A percentile compares a stretch with the other conserved stretches of the same genome.
These are phyloP conservation scores for Aspergillus saccharolyticus DNA, from an alignment of 495 filamentous ascomycete genomes.

Conservation along the genomic window DNA sequence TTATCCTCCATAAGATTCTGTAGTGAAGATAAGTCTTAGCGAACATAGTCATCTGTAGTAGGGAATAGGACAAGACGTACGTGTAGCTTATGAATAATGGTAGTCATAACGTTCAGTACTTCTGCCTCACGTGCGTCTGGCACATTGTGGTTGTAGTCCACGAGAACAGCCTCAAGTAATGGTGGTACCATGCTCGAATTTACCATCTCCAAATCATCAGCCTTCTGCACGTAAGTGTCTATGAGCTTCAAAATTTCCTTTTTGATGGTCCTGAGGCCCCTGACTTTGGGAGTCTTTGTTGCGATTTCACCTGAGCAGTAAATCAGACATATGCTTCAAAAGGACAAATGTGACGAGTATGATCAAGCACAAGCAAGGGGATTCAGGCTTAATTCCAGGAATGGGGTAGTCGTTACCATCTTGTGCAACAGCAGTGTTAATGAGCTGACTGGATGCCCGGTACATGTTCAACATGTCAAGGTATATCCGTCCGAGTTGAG, in stretches of 20 bases:
- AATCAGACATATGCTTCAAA: constrained; percentile 8
- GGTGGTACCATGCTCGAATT: constrained; percentile 90
- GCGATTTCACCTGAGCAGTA: constrained; percentile 68
- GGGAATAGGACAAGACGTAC: constrained; percentile 50
- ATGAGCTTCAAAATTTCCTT: constrained; percentile 99
- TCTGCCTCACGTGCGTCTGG: constrained; percentile 95
- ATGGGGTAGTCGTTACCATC: constrained; percentile 59
- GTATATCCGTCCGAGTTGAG: constrained; percentile 97
- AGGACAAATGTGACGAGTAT: neutral
- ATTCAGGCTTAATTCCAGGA: too few relatives aligned
- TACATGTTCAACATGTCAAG: constrained; percentile 99
- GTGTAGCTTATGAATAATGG: constrained; percentile 90
- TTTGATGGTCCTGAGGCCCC: constrained; percentile 94
- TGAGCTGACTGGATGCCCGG: constrained; percentile 87
- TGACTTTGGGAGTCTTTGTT: constrained; percentile 95
- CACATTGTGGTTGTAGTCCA: constrained; percentile 96
- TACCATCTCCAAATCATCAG: constrained; percentile 91
- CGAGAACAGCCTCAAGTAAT: constrained; percentile 88
- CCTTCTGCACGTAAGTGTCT: constrained; percentile 95
- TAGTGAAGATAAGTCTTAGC: constrained; percentile 25
- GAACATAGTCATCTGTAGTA: neutral
- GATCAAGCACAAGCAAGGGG: neutral
- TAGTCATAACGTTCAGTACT: constrained; percentile 95
- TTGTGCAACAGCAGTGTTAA: constrained; percentile 80
- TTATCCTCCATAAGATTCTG: constrained; percentile 95